These are phyloP conservation scores for Citrullus amarus DNA, from an alignment of 306 rosid genomes.

Conservation along the genomic window DNA sequence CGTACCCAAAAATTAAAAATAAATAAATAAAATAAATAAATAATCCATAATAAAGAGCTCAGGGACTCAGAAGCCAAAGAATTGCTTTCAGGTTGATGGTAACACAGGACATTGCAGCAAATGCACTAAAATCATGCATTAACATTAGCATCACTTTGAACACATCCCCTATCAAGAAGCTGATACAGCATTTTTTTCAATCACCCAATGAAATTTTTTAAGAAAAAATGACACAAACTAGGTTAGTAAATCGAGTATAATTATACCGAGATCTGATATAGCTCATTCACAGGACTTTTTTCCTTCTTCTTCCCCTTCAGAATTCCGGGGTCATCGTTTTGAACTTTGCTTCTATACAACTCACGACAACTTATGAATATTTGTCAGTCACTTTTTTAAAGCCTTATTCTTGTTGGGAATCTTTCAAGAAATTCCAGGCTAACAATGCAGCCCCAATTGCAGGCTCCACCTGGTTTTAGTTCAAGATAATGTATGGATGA, in stretches of 20 bases:
- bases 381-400: conserved; percentile 18
- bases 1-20: too few species aligned
- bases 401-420: conserved; percentile 23
- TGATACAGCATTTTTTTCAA: background rate
- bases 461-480: conserved; percentile 64
- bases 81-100: background rate
- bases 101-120: background rate
- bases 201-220: background rate
- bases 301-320: background rate
- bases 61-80: background rate
- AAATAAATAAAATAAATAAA: too few species aligned
- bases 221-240: background rate
- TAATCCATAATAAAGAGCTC: background rate
- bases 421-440: conserved; percentile 83
- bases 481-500: background rate
- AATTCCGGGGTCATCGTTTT: background rate
- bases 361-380: background rate
- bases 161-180: background rate
- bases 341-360: background rate
- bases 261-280: background rate
- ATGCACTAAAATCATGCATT: conserved; percentile 2
- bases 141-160: background rate
- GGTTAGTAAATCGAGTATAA: background rate
- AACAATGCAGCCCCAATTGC: conserved; percentile 94
- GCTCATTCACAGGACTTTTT: background rate